Evolutionary conservation across 768 basidiomycete genomes (phyloP).

Genomic region (Amanita polypyramis): DNA sequence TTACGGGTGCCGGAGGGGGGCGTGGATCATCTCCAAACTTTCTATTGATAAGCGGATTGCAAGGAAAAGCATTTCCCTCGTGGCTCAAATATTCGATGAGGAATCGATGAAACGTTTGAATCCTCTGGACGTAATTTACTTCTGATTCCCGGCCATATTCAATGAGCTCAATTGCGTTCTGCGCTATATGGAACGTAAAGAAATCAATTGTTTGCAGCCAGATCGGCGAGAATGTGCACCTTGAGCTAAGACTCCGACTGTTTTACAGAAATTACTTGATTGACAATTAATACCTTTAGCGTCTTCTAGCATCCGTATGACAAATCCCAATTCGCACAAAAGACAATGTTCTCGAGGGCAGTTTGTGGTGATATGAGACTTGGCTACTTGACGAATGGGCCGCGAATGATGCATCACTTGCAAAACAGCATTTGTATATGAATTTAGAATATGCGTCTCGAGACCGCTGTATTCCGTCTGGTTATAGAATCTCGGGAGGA

Average conservation of each 20-base stretch:
- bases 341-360: conserved; percentile 90
- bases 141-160: conserved; percentile 80
- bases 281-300: conserved; percentile 92
- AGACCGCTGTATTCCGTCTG: conserved; percentile 83
- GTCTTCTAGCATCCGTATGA: conserved; percentile 92
- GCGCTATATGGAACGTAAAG: conserved; percentile 25
- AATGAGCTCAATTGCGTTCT: conserved; percentile 78
- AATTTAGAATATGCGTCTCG: conserved; percentile 95
- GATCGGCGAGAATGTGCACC: conserved; percentile 30
- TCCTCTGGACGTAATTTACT: conserved; percentile 77
- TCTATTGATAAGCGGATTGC: conserved; percentile 46
- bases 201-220: neutral
- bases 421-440: conserved; percentile 86
- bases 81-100: conserved; percentile 74
- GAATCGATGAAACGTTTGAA: conserved; percentile 93
- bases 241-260: conserved; percentile 82
- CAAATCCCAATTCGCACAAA: conserved; percentile 90
- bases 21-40: conserved; percentile 12
- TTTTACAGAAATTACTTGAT: conserved; percentile 93
- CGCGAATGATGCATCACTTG: conserved; percentile 83
- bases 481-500: conserved; percentile 72
- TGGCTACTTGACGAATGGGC: conserved; percentile 75
- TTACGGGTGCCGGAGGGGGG: conserved; percentile 52
- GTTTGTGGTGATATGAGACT: conserved; percentile 82
- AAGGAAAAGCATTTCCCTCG: conserved; percentile 57